A percentile compares a stretch with the other conserved stretches of the same genome.
Conservation (phyloP, 495 filamentous ascomycete genomes). For the Cladorrhinum samala region DNA sequence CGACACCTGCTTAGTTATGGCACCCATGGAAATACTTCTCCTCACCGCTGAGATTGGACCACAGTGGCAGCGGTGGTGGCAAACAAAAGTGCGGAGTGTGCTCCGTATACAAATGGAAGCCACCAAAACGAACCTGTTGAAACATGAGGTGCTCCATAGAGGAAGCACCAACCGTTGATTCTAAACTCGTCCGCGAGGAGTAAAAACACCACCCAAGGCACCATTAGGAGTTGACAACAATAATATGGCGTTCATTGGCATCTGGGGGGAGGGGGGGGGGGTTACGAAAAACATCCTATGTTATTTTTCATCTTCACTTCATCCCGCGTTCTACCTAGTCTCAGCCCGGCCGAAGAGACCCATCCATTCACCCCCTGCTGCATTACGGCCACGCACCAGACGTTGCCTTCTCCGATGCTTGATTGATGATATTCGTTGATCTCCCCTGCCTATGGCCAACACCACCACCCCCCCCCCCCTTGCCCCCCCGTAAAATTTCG, state of each 20-base stretch:
- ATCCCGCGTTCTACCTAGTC: neutral
- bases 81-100: too few species aligned
- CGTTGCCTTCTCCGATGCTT: slow-evolving; percentile 14
- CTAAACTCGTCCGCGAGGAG: too few species aligned
- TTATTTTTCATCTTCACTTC: neutral
- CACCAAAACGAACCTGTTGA: too few species aligned
- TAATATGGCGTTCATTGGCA: neutral
- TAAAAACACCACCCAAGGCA: slow-evolving; percentile 2
- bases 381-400: slow-evolving; percentile 14
- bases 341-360: slow-evolving; percentile 2
- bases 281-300: neutral
- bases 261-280: too few species aligned
- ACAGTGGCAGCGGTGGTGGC: too few species aligned
- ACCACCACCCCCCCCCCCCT: slow-evolving; percentile 9
- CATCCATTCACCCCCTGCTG: slow-evolving; percentile 17
- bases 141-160: neutral
- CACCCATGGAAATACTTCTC: too few species aligned
- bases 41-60: too few species aligned
- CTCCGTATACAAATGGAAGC: too few species aligned
- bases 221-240: neutral
- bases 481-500: slow-evolving; percentile 19
- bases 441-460: slow-evolving; percentile 11
- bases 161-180: too few species aligned
- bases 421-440: slow-evolving; percentile 10
- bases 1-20: too few species aligned